Conservation (phyloP, 306 rosid genomes). For the Gillenia trifoliata region DNA sequence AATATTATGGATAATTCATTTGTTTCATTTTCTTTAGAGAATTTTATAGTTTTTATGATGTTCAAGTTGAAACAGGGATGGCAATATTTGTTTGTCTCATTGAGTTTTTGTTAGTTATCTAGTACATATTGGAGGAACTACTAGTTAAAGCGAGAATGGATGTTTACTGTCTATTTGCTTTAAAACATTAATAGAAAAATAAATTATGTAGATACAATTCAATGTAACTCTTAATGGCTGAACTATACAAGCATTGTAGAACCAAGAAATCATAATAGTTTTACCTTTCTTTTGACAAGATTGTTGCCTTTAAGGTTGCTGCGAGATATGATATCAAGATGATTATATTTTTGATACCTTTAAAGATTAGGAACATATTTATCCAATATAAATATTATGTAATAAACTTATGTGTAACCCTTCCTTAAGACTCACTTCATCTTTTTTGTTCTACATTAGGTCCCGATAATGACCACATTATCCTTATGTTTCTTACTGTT, state of each 20-base stretch:
- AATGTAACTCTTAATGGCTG: neutral
- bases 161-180: neutral
- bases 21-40: neutral
- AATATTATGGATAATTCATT: neutral
- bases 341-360: neutral
- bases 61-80: neutral
- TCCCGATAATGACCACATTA: neutral
- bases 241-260: neutral
- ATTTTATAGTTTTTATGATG: neutral
- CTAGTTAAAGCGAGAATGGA: neutral
- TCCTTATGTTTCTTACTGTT: neutral
- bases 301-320: neutral
- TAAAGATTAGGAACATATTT: neutral
- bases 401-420: neutral
- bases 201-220: neutral
- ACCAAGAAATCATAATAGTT: neutral
- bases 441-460: neutral
- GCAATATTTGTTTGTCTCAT: neutral
- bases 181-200: neutral
- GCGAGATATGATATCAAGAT: neutral
- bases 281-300: neutral
- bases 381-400: neutral
- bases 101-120: neutral
- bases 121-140: neutral
- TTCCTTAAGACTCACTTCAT: neutral